Evolutionary conservation across 768 basidiomycete species (phyloP).

Genomic region (Lactarius sanguifluus): DNA sequence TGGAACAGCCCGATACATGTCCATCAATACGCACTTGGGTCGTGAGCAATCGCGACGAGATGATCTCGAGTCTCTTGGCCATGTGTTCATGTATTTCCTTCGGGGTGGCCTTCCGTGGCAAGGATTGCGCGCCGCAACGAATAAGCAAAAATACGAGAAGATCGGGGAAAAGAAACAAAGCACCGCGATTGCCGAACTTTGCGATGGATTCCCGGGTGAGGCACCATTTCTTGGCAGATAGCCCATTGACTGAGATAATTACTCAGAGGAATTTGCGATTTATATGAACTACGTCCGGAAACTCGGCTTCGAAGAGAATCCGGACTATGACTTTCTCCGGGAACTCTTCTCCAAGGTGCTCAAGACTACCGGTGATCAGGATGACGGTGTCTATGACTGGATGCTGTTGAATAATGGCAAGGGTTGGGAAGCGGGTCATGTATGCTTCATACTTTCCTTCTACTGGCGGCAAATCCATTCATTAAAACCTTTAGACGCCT

Average conservation of each 20-base stretch:
- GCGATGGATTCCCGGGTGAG: conserved; percentile 94
- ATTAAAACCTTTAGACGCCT: conserved; percentile 39
- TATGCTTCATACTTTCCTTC: conserved; percentile 42
- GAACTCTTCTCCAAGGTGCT: conserved; percentile 92
- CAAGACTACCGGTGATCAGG: conserved; percentile 81
- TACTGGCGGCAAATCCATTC: conserved; percentile 4
- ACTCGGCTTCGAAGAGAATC: conserved; percentile 94
- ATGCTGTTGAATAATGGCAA: conserved; percentile 92
- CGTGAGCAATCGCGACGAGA: conserved; percentile 94
- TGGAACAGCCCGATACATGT: conserved; percentile 98
- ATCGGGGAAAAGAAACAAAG: conserved; percentile 99
- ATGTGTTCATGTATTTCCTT: conserved; percentile 99
- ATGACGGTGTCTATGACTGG: conserved; percentile 96
- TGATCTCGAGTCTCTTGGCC: conserved; percentile 94
- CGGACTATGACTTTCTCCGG: conserved; percentile 96
- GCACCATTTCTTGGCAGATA: conserved; percentile 21
- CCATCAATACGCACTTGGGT: conserved; percentile 97
- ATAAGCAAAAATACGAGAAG: conserved; percentile 99
- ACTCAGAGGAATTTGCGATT: conserved; percentile 91
- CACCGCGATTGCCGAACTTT: conserved; percentile 87
- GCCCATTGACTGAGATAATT: conserved; percentile 13
- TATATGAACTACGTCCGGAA: conserved; percentile 99
- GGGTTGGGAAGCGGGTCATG: conserved; percentile 90
- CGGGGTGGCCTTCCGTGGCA: conserved; percentile 98
- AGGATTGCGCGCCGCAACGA: conserved; percentile 94